Percentiles rank a stretch among this genome's conserved stretches.
phyloP scores from a whole-genome alignment of 768 basidiomycete species.

The Collybia nuda region DNA sequence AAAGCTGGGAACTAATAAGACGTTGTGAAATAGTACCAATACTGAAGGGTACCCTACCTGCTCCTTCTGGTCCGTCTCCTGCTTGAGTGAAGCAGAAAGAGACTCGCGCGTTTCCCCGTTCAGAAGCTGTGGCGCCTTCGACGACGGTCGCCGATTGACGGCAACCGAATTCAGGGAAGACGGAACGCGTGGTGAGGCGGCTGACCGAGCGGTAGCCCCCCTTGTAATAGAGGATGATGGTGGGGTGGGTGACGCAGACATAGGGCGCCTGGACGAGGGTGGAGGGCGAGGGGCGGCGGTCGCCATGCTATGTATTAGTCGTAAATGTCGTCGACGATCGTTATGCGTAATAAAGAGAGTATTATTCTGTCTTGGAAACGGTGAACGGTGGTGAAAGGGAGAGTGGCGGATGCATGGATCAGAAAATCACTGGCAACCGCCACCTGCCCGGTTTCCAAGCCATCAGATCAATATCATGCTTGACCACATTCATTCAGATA shows the following conservation, averaged over 20 bases:
- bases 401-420: not conserved
- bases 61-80: slow-evolving; percentile 82
- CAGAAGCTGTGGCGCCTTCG: slow-evolving; percentile 40
- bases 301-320: slow-evolving; percentile 31
- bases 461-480: slow-evolving; percentile 21
- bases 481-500: slow-evolving; percentile 32
- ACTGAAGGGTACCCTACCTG: slow-evolving; percentile 45
- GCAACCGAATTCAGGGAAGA: slow-evolving; percentile 50
- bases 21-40: slow-evolving; percentile 6
- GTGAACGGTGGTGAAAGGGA: not conserved
- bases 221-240: slow-evolving; percentile 46
- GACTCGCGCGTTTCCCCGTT: slow-evolving; percentile 54
- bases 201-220: slow-evolving; percentile 65
- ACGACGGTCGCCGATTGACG: slow-evolving; percentile 47
- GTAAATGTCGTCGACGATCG: slow-evolving; percentile 4
- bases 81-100: slow-evolving; percentile 62
- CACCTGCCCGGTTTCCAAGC: not conserved
- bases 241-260: slow-evolving; percentile 41
- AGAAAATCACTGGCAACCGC: not conserved
- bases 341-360: not conserved
- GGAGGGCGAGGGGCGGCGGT: slow-evolving; percentile 46
- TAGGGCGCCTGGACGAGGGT: slow-evolving; percentile 45
- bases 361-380: not conserved
- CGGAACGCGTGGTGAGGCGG: slow-evolving; percentile 54
- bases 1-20: slow-evolving; percentile 46